Evolutionary conservation across 2,329 filamentous ascomycete species (phyloP).

Genomic region (Aspergillus sclerotialis): DNA sequence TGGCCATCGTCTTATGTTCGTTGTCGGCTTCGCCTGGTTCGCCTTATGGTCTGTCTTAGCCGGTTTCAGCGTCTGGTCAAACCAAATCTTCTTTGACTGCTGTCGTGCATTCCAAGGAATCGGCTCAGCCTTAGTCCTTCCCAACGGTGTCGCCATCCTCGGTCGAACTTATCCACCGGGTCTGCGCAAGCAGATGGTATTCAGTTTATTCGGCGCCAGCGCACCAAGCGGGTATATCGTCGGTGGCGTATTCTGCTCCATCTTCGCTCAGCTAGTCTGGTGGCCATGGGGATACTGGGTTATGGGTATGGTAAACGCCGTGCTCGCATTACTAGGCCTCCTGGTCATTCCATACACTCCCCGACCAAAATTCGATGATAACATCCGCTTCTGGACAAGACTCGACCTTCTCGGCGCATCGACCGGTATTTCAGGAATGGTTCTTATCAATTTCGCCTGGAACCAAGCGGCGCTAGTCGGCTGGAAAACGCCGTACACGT

Average conservation of each 20-base stretch:
- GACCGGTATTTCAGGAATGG: constrained; percentile 47
- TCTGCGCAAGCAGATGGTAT: constrained; percentile 52
- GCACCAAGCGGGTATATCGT: constrained; percentile 41
- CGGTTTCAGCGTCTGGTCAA: constrained; percentile 27
- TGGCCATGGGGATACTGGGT: constrained; percentile 48
- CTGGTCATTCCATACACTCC: constrained; percentile 9
- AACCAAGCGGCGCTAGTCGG: constrained; percentile 55
- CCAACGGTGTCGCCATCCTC: constrained; percentile 59
- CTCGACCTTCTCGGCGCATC: constrained; percentile 32
- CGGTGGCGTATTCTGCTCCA: constrained; percentile 32
- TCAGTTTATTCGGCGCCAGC: constrained; percentile 44
- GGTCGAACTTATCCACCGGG: constrained; percentile 52
- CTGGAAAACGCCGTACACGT: constrained; percentile 50
- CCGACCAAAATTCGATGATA: constrained; percentile 3
- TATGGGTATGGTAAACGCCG: constrained; percentile 34
- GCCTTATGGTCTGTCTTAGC: constrained; percentile 30
- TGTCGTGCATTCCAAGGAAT: constrained; percentile 48
- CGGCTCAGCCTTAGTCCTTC: constrained; percentile 57
- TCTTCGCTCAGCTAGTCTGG: constrained; percentile 37
- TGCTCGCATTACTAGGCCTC: constrained; percentile 29
- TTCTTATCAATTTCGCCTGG: constrained; percentile 60
- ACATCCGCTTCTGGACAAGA: constrained; percentile 7
- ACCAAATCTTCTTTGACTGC: constrained; percentile 44
- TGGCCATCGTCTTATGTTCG: constrained; percentile 29
- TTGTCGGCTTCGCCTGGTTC: constrained; percentile 32